phyloP scores from a whole-genome alignment of 371 early-diverging fungal species.

The Mucor ambiguus region DNA sequence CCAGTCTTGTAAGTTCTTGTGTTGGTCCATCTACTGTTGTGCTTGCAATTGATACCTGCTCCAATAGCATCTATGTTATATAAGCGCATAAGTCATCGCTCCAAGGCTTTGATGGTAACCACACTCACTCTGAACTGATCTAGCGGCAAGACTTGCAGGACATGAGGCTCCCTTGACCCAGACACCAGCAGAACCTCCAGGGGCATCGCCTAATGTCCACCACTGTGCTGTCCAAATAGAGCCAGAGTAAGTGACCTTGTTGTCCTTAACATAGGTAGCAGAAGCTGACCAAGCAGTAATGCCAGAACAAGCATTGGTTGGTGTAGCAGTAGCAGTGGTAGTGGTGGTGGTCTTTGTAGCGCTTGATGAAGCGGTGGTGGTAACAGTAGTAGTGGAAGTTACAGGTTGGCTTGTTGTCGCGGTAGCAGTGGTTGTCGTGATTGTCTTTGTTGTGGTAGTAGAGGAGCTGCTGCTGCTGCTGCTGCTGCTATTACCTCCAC shows the following conservation, averaged over 20 bases:
- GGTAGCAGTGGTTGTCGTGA: background rate
- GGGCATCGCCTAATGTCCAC: constrained; percentile 54
- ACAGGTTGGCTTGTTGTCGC: background rate
- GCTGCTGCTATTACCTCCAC: background rate
- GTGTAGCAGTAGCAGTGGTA: constrained; percentile 18
- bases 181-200: constrained; percentile 35
- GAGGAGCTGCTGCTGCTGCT: background rate
- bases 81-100: background rate
- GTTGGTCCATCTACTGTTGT: constrained; percentile 7
- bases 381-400: background rate
- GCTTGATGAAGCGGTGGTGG: constrained; percentile 8
- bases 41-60: background rate
- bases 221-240: constrained; percentile 47
- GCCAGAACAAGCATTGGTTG: constrained; percentile 21
- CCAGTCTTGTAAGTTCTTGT: constrained; percentile 7
- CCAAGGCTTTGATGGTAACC: background rate
- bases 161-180: constrained; percentile 36
- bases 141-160: background rate
- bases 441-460: background rate
- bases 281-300: constrained; percentile 29
- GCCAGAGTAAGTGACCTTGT: constrained; percentile 39
- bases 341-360: constrained; percentile 23
- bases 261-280: constrained; percentile 23
- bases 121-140: constrained; percentile 6
- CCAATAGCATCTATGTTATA: background rate